These are phyloP conservation scores for Colletotrichum orchidophilum DNA, from an alignment of 2,329 filamentous ascomycete genomes.

Conservation along the genomic window DNA sequence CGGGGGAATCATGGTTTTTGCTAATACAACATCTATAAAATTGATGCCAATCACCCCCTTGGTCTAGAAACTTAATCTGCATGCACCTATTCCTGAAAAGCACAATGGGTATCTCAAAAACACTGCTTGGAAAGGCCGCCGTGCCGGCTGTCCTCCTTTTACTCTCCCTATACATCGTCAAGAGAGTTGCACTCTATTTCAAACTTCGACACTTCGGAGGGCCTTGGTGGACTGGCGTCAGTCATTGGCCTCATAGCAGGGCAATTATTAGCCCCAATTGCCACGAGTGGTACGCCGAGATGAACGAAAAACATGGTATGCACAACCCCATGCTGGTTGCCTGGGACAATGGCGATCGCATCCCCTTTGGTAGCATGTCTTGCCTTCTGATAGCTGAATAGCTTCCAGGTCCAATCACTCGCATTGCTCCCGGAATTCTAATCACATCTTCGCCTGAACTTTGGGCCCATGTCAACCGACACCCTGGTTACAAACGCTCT, in stretches of 20 bases:
- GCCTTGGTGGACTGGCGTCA: constrained; percentile 35
- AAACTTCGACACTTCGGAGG: constrained; percentile 38
- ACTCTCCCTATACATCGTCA: neutral
- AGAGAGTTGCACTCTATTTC: neutral
- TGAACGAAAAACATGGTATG: constrained; percentile 41
- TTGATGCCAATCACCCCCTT: neutral
- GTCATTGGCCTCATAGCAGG: constrained; percentile 38
- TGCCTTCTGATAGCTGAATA: neutral
- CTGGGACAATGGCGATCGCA: constrained; percentile 11
- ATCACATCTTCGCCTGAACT: constrained; percentile 59
- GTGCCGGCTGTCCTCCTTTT: neutral
- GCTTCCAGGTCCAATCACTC: constrained; percentile 42
- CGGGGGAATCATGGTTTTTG: neutral
- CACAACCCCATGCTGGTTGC: constrained; percentile 34
- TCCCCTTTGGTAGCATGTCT: neutral
- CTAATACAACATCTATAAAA: neutral
- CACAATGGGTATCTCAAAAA: neutral
- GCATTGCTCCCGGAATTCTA: constrained; percentile 56
- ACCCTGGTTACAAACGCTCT: constrained; percentile 51
- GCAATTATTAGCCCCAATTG: constrained; percentile 36
- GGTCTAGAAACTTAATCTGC: neutral
- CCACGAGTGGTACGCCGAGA: constrained; percentile 40
- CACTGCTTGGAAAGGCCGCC: neutral
- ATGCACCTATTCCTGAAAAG: neutral
- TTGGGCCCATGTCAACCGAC: constrained; percentile 53